A percentile compares a stretch with the other conserved stretches of the same genome.
These are phyloP conservation scores for Cryptococcus sp. DNA, from an alignment of 1,284 basidiomycete genomes.

Conservation along the genomic window DNA sequence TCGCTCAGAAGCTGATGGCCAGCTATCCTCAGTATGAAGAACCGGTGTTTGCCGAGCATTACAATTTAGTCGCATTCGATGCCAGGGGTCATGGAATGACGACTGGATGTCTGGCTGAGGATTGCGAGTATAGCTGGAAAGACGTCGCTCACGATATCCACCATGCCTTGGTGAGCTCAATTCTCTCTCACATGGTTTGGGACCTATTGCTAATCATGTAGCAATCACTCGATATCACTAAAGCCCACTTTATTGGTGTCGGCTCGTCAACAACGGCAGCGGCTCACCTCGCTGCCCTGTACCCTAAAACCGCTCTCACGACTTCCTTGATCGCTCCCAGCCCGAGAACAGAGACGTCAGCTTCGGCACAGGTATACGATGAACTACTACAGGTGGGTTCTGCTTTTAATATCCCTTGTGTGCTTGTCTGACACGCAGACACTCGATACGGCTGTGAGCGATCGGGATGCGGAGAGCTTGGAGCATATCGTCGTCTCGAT, in stretches of 20 bases:
- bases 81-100: slow-evolving; percentile 23
- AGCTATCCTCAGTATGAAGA: slow-evolving; percentile 34
- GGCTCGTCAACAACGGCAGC: slow-evolving; percentile 15
- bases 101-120: background rate
- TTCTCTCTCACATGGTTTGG: background rate
- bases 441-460: slow-evolving; percentile 10
- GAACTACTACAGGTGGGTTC: slow-evolving; percentile 23
- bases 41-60: slow-evolving; percentile 18
- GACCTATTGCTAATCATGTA: background rate
- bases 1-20: background rate
- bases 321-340: background rate
- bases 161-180: background rate
- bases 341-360: background rate
- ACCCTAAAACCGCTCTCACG: slow-evolving; percentile 7
- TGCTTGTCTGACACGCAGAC: background rate
- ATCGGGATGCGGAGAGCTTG: slow-evolving; percentile 17
- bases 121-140: slow-evolving; percentile 8
- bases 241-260: slow-evolving; percentile 20
- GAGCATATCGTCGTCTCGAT: slow-evolving; percentile 16
- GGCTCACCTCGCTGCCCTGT: slow-evolving; percentile 9
- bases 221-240: background rate
- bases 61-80: slow-evolving; percentile 27
- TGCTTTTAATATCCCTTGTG: no score
- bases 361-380: slow-evolving; percentile 9
- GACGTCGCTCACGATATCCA: slow-evolving; percentile 5